Evolutionary conservation across 164 flowering plant genomes (phyloP), one percentile per base, ranked within the genome.

Genomic region (Stephania yunnanensis): DNA sequence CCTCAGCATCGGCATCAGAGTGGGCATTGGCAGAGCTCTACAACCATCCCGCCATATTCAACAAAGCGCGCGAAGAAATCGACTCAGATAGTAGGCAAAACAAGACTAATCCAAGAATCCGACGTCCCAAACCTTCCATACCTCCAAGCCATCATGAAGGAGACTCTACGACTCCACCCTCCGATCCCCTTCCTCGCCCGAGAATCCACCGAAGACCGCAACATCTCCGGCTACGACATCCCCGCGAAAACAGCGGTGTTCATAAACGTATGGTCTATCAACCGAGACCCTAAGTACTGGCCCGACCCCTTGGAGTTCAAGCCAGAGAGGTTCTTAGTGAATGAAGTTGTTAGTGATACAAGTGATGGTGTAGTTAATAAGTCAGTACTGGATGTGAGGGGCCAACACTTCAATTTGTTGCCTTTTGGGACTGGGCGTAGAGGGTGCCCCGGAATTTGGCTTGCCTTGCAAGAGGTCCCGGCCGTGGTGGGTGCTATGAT

Each of bases 351-450:
- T 19, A 6, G 6, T 58, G 64, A 58, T 50, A 50, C 4, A 10
- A 36, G 42, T 36, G 42, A 36, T 36, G 42, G 42, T 36, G 1
- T 4, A 36, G 42, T 36, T 36, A 36, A 36, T 36, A 36, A 36
- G 42, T 11, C 15, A 19, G 64, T 36, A 25, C 29, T n/a, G 11
- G 70, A 74, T 68, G 76, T 74, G 8, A 74, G 13, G 46, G 72
- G 77, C 6, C 71, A 68, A 11, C 72, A 69, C 69, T 75, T 52
- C 46, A 55, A 36, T 67, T 50, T 75, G 10, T 8, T 69, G 66
- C 68, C 77, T 15, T 69, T 75, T 68, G 77, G 77, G 6, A 52
- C 53, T 36, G 77, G 72, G 42, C 31, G 77, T 7, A 75, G 72
- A 29, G 67, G 67, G 48, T 75, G 77, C 20, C 77, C 77, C 6